phyloP scores from a whole-genome alignment of 805 yeast genomes.

The Debaryomyces maramus region DNA sequence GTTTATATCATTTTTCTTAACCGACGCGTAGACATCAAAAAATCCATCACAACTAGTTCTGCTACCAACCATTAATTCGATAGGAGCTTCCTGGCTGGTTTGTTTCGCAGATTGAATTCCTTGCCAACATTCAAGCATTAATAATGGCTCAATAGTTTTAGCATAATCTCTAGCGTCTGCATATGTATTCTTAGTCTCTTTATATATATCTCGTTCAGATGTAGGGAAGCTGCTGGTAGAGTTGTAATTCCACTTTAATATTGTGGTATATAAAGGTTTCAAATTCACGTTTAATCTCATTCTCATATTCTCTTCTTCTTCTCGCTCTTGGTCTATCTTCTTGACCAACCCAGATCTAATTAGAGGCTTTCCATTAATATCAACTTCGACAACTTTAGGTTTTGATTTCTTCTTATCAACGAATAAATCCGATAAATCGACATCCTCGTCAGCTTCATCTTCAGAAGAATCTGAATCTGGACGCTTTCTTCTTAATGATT shows the following conservation, averaged over 20 bases:
- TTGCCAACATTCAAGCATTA: constrained; percentile 93
- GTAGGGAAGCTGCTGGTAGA: constrained; percentile 58
- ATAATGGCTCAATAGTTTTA: constrained; percentile 70
- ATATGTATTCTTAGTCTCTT: constrained; percentile 57
- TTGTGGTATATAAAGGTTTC: constrained; percentile 66
- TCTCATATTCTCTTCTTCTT: constrained; percentile 77
- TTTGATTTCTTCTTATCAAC: constrained; percentile 34
- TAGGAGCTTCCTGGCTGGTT: constrained; percentile 59
- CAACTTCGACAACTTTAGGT: constrained; percentile 41
- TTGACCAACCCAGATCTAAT: constrained; percentile 19
- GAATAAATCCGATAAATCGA: constrained; percentile 42
- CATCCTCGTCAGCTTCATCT: constrained; percentile 33
- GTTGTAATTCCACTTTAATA: constrained; percentile 77
- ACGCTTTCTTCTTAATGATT: constrained; percentile 30
- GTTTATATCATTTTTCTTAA: constrained; percentile 50
- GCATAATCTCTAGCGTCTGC: constrained; percentile 63
- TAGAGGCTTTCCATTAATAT: constrained; percentile 43
- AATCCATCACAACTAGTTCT: constrained; percentile 83
- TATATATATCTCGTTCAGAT: constrained; percentile 43
- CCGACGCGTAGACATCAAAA: constrained; percentile 79
- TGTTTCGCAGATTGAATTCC: constrained; percentile 73
- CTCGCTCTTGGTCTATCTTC: constrained; percentile 36
- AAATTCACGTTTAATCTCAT: constrained; percentile 74
- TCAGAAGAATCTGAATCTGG: constrained; percentile 36
- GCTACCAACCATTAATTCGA: constrained; percentile 70